phyloP scores from a whole-genome alignment of 2,329 filamentous ascomycete genomes.

The Phyllosticta citrichinensis region DNA sequence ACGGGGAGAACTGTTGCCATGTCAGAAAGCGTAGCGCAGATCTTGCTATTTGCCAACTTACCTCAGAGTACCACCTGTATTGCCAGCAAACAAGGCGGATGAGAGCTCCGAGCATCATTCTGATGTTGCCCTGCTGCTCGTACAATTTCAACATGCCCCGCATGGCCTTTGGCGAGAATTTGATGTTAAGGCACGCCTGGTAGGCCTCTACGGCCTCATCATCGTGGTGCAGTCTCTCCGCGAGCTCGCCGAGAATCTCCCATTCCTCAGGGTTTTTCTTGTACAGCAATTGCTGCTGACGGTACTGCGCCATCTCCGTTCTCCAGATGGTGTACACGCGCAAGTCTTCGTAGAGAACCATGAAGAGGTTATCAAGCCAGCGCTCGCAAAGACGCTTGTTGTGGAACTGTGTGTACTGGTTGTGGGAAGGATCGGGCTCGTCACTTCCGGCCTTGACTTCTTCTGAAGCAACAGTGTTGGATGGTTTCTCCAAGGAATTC shows the following conservation, averaged over 20 bases:
- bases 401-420: slow-evolving; percentile 79
- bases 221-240: slow-evolving; percentile 82
- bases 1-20: slow-evolving; percentile 65
- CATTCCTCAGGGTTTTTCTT: slow-evolving; percentile 96
- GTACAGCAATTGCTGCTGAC: slow-evolving; percentile 87
- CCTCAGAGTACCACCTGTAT: slow-evolving; percentile 97
- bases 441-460: slow-evolving; percentile 68
- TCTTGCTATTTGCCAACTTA: slow-evolving; percentile 25
- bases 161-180: slow-evolving; percentile 90
- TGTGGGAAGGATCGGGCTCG: slow-evolving; percentile 52
- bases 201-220: slow-evolving; percentile 93
- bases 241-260: slow-evolving; percentile 92
- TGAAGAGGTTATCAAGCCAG: slow-evolving; percentile 97
- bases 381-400: slow-evolving; percentile 96
- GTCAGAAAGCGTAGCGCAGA: not conserved
- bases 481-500: slow-evolving; percentile 62
- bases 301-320: slow-evolving; percentile 92
- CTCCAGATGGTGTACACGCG: slow-evolving; percentile 99
- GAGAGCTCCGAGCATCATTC: slow-evolving; percentile 72
- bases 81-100: slow-evolving; percentile 95
- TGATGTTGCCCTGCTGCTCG: slow-evolving; percentile 66
- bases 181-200: slow-evolving; percentile 71
- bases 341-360: slow-evolving; percentile 97
- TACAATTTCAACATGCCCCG: slow-evolving; percentile 72
- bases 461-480: slow-evolving; percentile 66